These are phyloP conservation scores for Metschnikowia corniflorae DNA, from an alignment of 805 yeast species.

Conservation along the genomic window DNA sequence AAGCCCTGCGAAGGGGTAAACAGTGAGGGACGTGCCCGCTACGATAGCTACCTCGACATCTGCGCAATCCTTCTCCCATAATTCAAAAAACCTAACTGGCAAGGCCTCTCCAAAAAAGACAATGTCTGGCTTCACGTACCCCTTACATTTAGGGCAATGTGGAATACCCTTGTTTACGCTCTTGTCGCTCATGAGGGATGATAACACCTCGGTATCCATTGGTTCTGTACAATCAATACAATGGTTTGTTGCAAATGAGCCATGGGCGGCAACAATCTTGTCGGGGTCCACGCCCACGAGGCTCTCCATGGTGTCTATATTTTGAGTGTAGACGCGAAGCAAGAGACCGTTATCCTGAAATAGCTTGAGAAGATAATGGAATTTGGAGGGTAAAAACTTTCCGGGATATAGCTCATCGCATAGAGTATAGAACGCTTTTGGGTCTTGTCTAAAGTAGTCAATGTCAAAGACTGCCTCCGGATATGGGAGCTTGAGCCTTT, in stretches of 20 bases:
- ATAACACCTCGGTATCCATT: constrained; percentile 48
- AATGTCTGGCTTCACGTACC: constrained; percentile 87
- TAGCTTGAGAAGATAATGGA: constrained; percentile 68
- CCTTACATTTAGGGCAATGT: constrained; percentile 60
- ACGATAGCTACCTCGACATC: constrained; percentile 70
- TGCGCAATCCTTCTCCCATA: constrained; percentile 57
- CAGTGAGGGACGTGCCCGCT: constrained; percentile 90
- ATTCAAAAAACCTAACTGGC: constrained; percentile 64
- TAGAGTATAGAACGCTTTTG: constrained; percentile 79
- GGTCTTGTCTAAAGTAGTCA: constrained; percentile 69
- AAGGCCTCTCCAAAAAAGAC: constrained; percentile 91
- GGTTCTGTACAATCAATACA: constrained; percentile 70
- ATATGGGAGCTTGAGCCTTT: constrained; percentile 72
- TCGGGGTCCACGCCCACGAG: constrained; percentile 70
- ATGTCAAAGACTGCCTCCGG: constrained; percentile 97
- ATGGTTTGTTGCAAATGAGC: constrained; percentile 81
- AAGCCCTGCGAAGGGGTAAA: constrained; percentile 83
- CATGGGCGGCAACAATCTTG: constrained; percentile 85
- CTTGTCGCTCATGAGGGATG: constrained; percentile 32
- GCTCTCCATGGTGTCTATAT: constrained; percentile 88
- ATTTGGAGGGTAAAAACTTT: constrained; percentile 74
- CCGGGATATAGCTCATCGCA: constrained; percentile 90
- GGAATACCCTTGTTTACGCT: constrained; percentile 41
- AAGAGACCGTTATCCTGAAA: constrained; percentile 62
- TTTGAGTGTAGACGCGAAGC: constrained; percentile 81